Conservation (phyloP, 176 grass and related monocot genomes). For the Rhynchospora tenuis region DNA sequence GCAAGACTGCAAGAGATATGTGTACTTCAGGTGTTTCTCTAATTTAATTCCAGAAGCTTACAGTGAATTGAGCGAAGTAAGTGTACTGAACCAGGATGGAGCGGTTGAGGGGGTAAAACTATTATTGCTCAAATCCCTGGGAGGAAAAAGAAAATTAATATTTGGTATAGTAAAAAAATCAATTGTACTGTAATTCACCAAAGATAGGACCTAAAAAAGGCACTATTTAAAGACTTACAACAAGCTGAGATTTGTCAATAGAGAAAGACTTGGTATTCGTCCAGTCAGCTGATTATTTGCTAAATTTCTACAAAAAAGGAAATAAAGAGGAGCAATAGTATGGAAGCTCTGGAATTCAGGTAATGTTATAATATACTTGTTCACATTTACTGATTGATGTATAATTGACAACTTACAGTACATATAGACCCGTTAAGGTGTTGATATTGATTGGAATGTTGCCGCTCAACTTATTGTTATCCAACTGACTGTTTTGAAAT, state of each 20-base stretch:
- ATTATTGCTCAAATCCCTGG: slow-evolving; percentile 84
- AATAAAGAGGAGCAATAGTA: not conserved
- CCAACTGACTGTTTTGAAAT: slow-evolving; percentile 44
- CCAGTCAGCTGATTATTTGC: slow-evolving; percentile 59
- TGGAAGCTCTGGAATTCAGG: not conserved
- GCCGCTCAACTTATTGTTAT: slow-evolving; percentile 53
- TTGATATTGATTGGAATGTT: slow-evolving; percentile 46
- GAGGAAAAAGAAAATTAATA: slow-evolving; percentile 5
- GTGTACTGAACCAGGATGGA: slow-evolving; percentile 52
- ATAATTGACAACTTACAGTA: slow-evolving; percentile 53
- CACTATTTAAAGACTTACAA: slow-evolving; percentile 42
- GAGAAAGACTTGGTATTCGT: slow-evolving; percentile 44
- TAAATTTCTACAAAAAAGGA: slow-evolving; percentile 42
- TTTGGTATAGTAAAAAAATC: not conserved
- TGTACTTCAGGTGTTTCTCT: not conserved
- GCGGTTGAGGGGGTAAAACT: slow-evolving; percentile 38
- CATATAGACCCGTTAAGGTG: slow-evolving; percentile 36
- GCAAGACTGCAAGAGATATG: not conserved
- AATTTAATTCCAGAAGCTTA: slow-evolving; percentile 36
- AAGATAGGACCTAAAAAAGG: not conserved
- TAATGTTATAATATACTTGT: not conserved
- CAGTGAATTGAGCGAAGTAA: slow-evolving; percentile 48
- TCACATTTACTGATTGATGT: slow-evolving; percentile 15
- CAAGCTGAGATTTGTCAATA: slow-evolving; percentile 35
- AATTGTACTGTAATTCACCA: not conserved